phyloP scores from a whole-genome alignment of 2,329 filamentous ascomycete species.

The Calonectria fujianensis region DNA sequence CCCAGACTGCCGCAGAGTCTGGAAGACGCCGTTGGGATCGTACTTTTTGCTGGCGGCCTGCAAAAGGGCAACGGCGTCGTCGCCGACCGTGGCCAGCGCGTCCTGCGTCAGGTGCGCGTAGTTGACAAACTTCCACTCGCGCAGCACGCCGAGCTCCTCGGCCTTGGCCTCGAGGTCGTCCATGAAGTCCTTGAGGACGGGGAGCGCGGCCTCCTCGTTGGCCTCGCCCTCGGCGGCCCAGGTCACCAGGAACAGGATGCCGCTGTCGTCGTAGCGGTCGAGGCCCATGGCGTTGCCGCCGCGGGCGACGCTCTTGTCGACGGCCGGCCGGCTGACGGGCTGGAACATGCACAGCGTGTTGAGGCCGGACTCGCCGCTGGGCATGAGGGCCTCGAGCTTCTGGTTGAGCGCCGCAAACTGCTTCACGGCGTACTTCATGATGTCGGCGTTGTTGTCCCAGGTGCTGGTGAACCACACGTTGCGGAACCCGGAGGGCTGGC shows the following conservation, averaged over 20 bases:
- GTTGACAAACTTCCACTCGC: conserved; percentile 64
- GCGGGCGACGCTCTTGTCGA: conserved; percentile 55
- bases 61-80: conserved; percentile 60
- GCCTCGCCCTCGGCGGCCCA: conserved; percentile 59
- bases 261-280: conserved; percentile 53
- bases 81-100: conserved; percentile 61
- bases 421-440: conserved; percentile 58
- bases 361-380: conserved; percentile 51
- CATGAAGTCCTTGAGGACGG: conserved; percentile 59
- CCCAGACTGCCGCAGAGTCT: conserved; percentile 58
- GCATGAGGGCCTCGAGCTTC: conserved; percentile 53
- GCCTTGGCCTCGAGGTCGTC: conserved; percentile 56
- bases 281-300: conserved; percentile 60
- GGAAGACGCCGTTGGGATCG: conserved; percentile 62
- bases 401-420: conserved; percentile 56
- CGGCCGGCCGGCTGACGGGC: conserved; percentile 55
- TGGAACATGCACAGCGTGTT: conserved; percentile 59
- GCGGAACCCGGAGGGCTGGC: conserved; percentile 55
- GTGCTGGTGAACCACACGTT: conserved; percentile 61
- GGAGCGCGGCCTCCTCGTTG: conserved; percentile 58
- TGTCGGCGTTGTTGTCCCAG: conserved; percentile 60
- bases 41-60: conserved; percentile 59
- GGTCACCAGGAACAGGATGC: conserved; percentile 58
- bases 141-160: conserved; percentile 51
- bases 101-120: conserved; percentile 65